Base-by-base conservation (phyloP, 2,329 filamentous ascomycete genomes). In the Teratosphaeria epicoccoides region DNA sequence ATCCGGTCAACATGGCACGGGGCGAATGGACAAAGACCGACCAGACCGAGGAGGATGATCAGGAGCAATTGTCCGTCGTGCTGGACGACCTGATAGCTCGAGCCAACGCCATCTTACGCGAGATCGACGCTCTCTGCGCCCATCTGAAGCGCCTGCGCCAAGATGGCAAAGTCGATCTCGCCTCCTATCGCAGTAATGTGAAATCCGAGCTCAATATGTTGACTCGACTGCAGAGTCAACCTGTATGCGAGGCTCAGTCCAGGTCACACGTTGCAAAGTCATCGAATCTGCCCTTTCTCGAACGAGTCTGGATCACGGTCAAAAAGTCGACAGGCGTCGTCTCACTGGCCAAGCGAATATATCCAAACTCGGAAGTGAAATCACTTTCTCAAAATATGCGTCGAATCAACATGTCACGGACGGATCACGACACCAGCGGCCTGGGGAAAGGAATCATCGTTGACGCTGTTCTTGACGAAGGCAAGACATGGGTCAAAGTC, bases 401-500 rank as follows among this genome's bases (percentile, higher is more conserved):
- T 37, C 59, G 61, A 46, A 50, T 63, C 40, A 50, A 57, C 37
- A 51, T 40, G 20, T 59, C 6, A 43, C 51, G 71, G 69, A 51
- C 46, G 28, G 40, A 22, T 49, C 47, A 49, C 37, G 56, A 53
- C 47, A 48, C 49, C 53, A 53, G 50, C 49, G 44, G 49, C 9
- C 17, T 26, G 10, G 46, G 33, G 47, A 49, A 53, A 22, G 57
- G 55, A 12, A 62, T 64, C 1, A 68, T 79, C 49, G 80, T 85
- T 3, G 83, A 87, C 66, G 77, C 85, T 45, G 77, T 87, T 24
- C 75, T 80, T 1, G 72, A 80, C 51, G 75, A 80, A 63, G 83
- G 83, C 10, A 68, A 75, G 52, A 75, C 81, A 59, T 87, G 83
- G 84, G 76, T 83, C 50, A 85, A 85, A 64, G 77, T 87, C 1